phyloP scores from a whole-genome alignment of 371 early-diverging fungal genomes.

The Fennellomyces sp. region DNA sequence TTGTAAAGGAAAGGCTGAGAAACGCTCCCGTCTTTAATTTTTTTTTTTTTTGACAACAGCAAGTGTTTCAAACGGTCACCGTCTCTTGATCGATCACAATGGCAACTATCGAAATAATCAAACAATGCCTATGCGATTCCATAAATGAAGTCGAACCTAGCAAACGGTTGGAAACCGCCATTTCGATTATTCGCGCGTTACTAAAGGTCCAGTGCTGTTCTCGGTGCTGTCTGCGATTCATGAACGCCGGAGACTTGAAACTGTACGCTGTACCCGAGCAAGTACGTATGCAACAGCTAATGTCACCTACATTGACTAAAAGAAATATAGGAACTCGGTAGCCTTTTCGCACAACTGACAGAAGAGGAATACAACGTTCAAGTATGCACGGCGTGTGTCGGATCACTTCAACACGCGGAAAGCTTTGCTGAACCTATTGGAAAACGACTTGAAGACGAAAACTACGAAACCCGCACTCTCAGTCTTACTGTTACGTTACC shows the following conservation, averaged over 20 bases:
- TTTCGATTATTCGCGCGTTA: constrained; percentile 18
- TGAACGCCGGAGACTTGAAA: constrained; percentile 17
- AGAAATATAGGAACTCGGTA: constrained; percentile 18
- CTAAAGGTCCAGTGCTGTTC: constrained; percentile 27
- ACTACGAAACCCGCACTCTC: constrained; percentile 38
- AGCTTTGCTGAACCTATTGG: constrained; percentile 32
- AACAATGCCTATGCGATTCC: not conserved
- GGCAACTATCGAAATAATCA: constrained; percentile 1
- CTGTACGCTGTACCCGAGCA: constrained; percentile 27
- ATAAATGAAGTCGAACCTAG: not conserved
- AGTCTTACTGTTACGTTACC: constrained; percentile 57
- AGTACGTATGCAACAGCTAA: not conserved
- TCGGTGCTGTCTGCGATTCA: constrained; percentile 42
- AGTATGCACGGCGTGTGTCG: constrained; percentile 52
- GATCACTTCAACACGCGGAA: constrained; percentile 46
- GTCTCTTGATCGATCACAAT: not conserved
- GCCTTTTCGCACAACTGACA: constrained; percentile 9
- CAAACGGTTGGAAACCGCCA: not conserved
- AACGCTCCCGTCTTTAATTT: not conserved
- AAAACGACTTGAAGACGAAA: constrained; percentile 29
- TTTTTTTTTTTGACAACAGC: not conserved
- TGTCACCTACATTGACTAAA: not conserved
- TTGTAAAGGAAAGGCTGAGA: not conserved
- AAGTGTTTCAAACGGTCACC: not conserved
- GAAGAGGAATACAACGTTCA: not conserved